phyloP scores from a whole-genome alignment of 345 rosid species.

The Salix viminalis region DNA sequence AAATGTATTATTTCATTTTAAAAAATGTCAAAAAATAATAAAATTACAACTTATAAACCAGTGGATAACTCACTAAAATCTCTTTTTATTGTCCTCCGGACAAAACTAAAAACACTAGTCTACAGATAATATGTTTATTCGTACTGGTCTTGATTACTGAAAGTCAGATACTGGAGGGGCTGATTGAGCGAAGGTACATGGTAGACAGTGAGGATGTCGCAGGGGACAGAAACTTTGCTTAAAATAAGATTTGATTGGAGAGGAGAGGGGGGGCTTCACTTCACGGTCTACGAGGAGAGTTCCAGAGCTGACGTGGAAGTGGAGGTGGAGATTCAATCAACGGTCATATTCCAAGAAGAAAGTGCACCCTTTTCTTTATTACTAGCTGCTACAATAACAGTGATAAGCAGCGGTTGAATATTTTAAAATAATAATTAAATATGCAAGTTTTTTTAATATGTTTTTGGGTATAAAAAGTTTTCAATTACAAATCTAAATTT shows the following conservation, averaged over 20 bases:
- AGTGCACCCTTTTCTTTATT: no score
- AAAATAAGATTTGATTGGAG: neutral
- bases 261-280: neutral
- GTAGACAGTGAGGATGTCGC: neutral
- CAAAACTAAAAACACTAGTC: neutral
- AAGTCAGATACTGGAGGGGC: conserved; percentile 10
- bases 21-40: no score
- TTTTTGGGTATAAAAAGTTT: no score
- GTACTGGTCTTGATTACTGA: neutral
- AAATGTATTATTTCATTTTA: no score
- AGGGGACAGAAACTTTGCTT: neutral
- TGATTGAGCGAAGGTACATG: neutral
- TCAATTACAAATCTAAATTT: no score
- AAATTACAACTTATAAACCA: no score
- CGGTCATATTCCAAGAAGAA: conserved; percentile 3
- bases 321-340: conserved; percentile 3
- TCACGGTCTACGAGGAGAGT: conserved; percentile 15
- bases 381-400: no score
- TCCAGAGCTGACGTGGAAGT: conserved; percentile 10
- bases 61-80: no score
- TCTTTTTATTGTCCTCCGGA: neutral
- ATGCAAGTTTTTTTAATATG: no score
- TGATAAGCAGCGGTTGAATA: no score
- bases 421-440: no score
- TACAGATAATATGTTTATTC: neutral